These are phyloP conservation scores for Pholiota molesta DNA, from an alignment of 768 basidiomycete genomes.

Conservation along the genomic window DNA sequence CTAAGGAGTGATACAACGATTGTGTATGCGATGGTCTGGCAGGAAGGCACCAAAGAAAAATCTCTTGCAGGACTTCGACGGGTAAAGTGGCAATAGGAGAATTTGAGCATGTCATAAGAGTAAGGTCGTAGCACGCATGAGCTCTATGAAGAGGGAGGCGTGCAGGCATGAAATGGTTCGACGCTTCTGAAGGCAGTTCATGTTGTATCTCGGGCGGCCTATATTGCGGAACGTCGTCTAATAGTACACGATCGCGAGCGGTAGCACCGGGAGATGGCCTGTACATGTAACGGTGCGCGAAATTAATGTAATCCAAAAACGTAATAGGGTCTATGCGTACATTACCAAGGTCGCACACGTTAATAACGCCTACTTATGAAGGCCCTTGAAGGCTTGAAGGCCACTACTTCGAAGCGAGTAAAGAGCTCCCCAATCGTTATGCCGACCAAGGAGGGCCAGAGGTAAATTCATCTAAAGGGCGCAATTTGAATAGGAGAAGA, in stretches of 20 bases:
- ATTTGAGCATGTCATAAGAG: not conserved
- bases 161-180: constrained; percentile 3
- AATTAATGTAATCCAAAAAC: constrained; percentile 7
- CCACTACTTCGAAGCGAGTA: not conserved
- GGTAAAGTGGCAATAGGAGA: constrained; percentile 22
- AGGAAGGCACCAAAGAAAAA: constrained; percentile 33
- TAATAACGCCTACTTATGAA: not conserved
- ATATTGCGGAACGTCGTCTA: constrained; percentile 2
- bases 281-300: constrained; percentile 1
- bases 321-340: constrained; percentile 6
- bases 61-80: constrained; percentile 33
- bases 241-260: not conserved
- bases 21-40: constrained; percentile 8
- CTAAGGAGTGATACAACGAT: constrained; percentile 12
- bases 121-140: not conserved
- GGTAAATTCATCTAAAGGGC: not conserved
- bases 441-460: not conserved
- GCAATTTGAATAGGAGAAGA: not conserved
- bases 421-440: not conserved
- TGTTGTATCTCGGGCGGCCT: not conserved
- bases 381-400: not conserved
- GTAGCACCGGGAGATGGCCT: not conserved
- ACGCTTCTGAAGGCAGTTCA: not conserved
- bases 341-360: constrained; percentile 1
- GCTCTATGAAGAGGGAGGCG: not conserved